A percentile compares a stretch with the other conserved stretches of the same genome.
phyloP scores from a whole-genome alignment of 202 grass and related monocot genomes.

The Schoenoplectus tabernaemontani region DNA sequence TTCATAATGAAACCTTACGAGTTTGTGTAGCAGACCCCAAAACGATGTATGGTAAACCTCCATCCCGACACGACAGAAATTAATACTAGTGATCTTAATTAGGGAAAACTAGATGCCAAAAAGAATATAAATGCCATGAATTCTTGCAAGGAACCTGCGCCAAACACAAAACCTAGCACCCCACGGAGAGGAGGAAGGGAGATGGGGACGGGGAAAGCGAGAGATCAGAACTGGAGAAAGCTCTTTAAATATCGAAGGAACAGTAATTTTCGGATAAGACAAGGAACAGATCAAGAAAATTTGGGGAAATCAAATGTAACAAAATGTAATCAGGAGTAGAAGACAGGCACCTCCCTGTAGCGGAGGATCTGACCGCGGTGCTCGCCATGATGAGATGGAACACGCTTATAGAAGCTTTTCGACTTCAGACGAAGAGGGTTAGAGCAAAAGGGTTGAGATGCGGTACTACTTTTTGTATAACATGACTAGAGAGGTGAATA shows the following conservation, averaged over 20 bases:
- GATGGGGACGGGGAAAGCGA: not conserved
- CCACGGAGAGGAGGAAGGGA: not conserved
- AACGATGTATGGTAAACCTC: not conserved
- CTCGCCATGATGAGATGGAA: not conserved
- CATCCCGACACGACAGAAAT: not conserved
- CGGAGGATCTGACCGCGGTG: not conserved
- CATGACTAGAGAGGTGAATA: no score
- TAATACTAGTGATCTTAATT: not conserved
- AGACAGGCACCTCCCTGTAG: not conserved
- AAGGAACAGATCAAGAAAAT: not conserved
- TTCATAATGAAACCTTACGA: not conserved
- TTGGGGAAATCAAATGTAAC: not conserved
- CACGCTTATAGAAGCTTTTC: not conserved
- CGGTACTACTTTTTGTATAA: no score
- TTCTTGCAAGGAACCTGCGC: not conserved
- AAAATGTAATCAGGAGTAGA: not conserved
- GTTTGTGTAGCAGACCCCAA: not conserved
- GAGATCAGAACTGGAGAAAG: not conserved
- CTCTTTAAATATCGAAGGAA: not conserved
- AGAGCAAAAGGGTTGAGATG: not conserved
- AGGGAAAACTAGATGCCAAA: not conserved
- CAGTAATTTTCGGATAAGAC: not conserved
- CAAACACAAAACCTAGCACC: not conserved
- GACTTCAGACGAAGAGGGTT: not conserved
- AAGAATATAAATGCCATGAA: not conserved